These are phyloP conservation scores for Paraphoma sp. DNA, from an alignment of 2,329 filamentous ascomycete genomes.

Conservation along the genomic window DNA sequence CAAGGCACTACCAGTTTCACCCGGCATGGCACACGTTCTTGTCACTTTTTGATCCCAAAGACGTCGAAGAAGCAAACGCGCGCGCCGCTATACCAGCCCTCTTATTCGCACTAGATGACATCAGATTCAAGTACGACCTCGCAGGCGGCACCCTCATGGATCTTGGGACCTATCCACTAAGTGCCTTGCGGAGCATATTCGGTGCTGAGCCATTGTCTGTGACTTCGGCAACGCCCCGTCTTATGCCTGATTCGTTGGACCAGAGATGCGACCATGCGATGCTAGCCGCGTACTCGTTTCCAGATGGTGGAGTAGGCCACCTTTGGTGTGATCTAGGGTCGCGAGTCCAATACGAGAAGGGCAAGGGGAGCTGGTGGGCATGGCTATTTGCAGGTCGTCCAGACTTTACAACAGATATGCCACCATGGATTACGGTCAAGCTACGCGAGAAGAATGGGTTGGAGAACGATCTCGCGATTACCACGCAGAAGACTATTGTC, in stretches of 20 bases:
- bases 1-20: constrained; percentile 54
- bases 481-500: constrained; percentile 13
- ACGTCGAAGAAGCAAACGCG: constrained; percentile 43
- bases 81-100: constrained; percentile 33
- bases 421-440: constrained; percentile 15
- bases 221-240: constrained; percentile 14
- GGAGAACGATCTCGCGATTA: constrained; percentile 12
- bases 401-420: constrained; percentile 7
- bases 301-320: constrained; percentile 22
- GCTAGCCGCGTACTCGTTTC: constrained; percentile 27
- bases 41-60: constrained; percentile 40
- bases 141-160: constrained; percentile 51
- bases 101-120: constrained; percentile 40
- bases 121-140: constrained; percentile 49
- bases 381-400: constrained; percentile 30
- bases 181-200: constrained; percentile 34
- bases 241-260: constrained; percentile 16
- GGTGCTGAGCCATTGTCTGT: constrained; percentile 35
- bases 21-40: constrained; percentile 49
- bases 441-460: constrained; percentile 11
- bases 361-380: constrained; percentile 13
- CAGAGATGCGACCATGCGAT: constrained; percentile 28
- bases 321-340: constrained; percentile 21
- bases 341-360: constrained; percentile 17
- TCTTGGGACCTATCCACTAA: constrained; percentile 46